phyloP scores from a whole-genome alignment of 371 early-diverging fungal species.

The Zychaea mexicana region DNA sequence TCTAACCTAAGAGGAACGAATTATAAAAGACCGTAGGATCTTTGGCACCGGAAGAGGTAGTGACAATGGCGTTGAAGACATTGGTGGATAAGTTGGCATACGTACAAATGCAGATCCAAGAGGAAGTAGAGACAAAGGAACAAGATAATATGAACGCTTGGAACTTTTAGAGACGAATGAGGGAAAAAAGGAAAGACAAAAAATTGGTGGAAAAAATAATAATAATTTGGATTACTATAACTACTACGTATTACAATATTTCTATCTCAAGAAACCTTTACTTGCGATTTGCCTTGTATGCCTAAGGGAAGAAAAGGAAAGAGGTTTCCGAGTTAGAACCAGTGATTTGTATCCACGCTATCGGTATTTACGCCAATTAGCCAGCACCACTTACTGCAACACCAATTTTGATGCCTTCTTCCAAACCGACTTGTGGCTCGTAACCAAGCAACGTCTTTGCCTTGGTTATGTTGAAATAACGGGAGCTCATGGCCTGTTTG shows the following conservation, averaged over 20 bases:
- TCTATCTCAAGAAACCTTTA: not conserved
- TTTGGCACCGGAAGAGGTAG: conserved; percentile 86
- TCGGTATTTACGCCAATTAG: not conserved
- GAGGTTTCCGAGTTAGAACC: too few species aligned
- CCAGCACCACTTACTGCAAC: conserved; percentile 44
- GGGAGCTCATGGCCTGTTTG: conserved; percentile 72
- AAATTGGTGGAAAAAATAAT: conserved; percentile 1
- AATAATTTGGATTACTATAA: not conserved
- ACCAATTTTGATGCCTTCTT: conserved; percentile 68
- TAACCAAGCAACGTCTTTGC: conserved; percentile 81
- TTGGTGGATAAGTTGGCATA: conserved; percentile 83
- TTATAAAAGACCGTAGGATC: conserved; percentile 79
- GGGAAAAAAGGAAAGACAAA: not conserved
- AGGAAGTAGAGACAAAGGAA: conserved; percentile 55
- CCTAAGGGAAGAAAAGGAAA: not conserved
- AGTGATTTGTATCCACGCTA: not conserved
- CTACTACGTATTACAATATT: not conserved
- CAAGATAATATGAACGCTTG: conserved; percentile 32
- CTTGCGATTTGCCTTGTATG: not conserved
- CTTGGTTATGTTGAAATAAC: conserved; percentile 82
- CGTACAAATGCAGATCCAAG: conserved; percentile 76
- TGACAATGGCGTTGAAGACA: conserved; percentile 78
- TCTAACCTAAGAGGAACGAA: too few species aligned
- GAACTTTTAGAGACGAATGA: conserved; percentile 20
- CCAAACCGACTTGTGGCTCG: conserved; percentile 70